Base-by-base conservation (phyloP, 192 early-diverging fungal genomes). In the Linnemannia schmuckeri region DNA sequence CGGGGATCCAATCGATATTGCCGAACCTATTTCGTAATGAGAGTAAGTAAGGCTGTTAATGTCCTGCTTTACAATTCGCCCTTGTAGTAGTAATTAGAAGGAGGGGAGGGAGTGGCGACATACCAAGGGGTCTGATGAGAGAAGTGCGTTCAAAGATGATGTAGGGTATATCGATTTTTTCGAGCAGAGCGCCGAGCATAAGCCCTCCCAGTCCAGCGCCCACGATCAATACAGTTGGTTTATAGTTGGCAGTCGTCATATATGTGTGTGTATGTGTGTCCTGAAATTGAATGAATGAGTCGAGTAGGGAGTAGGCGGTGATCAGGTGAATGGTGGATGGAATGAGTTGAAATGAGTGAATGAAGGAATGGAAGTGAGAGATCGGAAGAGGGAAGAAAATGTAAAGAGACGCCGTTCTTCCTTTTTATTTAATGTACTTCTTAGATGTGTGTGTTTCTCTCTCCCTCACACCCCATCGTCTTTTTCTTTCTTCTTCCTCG, bases 1-100 rank as follows among this genome's bases (percentile, higher is more conserved):
- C 61, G 61, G 61, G 61, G 61, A 30, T 30, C 61, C 61, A 33
- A 66, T 66, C 61, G 61, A 66, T 15, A 66, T 66, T 33, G 61
- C 61, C 3, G 61, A 66, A 4, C 61, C 61, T 66, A 30, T 66
- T 27, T 66, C 10, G 8, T 33, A 33, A 15, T 9, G 10, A 27
- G n/a, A 24, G 54, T 1, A 49, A 12, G 47, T 17, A 52, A 52
- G 18, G 18, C 49, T 0, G 18, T 52, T 52, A 52, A 17, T 15
- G 44, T 46, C 13, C 44, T 46, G 44, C 12, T 46, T 46, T 10
- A 5, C 49, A 52, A 52, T 18, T 15, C 49, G 18, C 0, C 47
- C 12, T 0, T 49, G 24, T 30, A 33, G 22, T 27, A 13, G 30
- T 2, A 12, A 30, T 8, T 27, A 9, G 0, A 30, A n/a, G 10